Evolutionary conservation across 2,329 filamentous ascomycete species (phyloP), one percentile per base, ranked within the genome.

Genomic region (Penicillium frequentans): DNA sequence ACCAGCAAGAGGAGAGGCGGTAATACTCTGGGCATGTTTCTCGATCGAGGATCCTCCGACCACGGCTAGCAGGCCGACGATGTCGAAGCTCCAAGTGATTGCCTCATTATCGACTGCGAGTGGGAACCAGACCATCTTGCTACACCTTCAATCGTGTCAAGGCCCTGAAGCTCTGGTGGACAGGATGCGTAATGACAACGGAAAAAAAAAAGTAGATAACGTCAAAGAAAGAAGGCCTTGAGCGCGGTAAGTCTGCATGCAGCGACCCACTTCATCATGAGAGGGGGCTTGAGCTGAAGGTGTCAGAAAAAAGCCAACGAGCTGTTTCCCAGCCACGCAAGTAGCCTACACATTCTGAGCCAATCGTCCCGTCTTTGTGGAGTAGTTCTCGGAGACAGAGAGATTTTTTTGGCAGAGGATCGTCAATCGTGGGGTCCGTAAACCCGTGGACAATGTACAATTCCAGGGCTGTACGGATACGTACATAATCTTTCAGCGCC

Each of bases 61-160:
- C 37, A 50, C 48, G 6, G 48, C 48, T 16, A 50, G 35, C 37
- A 50, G 33, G 27, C 48, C 48, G 48, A 50, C 48, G 48, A 50
- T 50, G 35, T 50, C 48, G 48, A 50, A 50, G 48, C 48, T 50
- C 48, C 48, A 50, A n/a, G 23, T 29, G 13, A 42, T 23, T 24
- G 19, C 24, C 4, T 2, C 21, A 26, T 39, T 10, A 13, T 50
- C 48, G 24, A 50, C 48, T 26, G 27, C 7, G 21, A 50, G 35
- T 13, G 48, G 48, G 19, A 50, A 50, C 48, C 48, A 50, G 33
- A 37, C 33, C 48, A 50, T 50, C 14, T 50, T 50, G 33, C 35
- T 27, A 13, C 42, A 9, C 9, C 16, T 49, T 13, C 27, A 21
- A 42, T 23, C 10, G 19, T 13, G 19, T 21, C 5, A 23, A 23